A percentile compares a stretch with the other conserved stretches of the same genome.
Evolutionary conservation across 768 basidiomycete species (phyloP).

Genomic region (Tulasnella sp.): DNA sequence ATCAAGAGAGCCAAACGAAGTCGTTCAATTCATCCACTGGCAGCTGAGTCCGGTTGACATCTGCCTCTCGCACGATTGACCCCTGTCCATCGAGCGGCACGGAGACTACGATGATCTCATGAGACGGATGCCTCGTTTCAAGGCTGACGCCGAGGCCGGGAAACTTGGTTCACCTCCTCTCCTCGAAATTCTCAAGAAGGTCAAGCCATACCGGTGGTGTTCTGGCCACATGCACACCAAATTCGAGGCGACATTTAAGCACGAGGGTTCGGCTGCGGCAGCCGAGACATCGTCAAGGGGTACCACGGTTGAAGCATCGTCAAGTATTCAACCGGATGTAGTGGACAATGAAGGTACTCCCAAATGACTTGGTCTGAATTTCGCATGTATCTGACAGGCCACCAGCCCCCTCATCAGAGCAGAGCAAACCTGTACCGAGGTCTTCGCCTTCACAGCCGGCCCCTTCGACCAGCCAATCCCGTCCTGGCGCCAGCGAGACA

Average conservation of each 20-base stretch:
- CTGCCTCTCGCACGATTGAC: constrained; percentile 98
- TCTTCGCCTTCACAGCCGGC: constrained; percentile 18
- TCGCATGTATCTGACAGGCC: background rate
- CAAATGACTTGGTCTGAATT: background rate
- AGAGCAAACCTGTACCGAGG: constrained; percentile 32
- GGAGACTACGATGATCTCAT: constrained; percentile 67
- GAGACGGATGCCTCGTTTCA: constrained; percentile 72
- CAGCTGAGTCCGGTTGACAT: constrained; percentile 62
- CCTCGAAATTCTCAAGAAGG: constrained; percentile 63
- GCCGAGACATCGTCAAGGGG: no score
- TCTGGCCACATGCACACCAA: constrained; percentile 85
- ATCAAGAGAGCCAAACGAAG: background rate
- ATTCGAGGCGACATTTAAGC: constrained; percentile 60
- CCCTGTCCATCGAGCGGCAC: constrained; percentile 73
- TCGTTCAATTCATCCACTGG: background rate
- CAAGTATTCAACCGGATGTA: constrained; percentile 32
- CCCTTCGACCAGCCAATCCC: constrained; percentile 45
- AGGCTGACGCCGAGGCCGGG: constrained; percentile 60
- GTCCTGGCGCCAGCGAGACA: constrained; percentile 60
- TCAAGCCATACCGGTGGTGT: constrained; percentile 88
- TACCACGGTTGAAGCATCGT: background rate
- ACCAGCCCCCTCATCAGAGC: background rate
- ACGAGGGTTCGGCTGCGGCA: constrained; percentile 26
- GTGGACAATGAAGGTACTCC: constrained; percentile 31
- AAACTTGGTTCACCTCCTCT: constrained; percentile 83